These are phyloP conservation scores for Delonix regia DNA, from an alignment of 306 rosid genomes.

Conservation along the genomic window DNA sequence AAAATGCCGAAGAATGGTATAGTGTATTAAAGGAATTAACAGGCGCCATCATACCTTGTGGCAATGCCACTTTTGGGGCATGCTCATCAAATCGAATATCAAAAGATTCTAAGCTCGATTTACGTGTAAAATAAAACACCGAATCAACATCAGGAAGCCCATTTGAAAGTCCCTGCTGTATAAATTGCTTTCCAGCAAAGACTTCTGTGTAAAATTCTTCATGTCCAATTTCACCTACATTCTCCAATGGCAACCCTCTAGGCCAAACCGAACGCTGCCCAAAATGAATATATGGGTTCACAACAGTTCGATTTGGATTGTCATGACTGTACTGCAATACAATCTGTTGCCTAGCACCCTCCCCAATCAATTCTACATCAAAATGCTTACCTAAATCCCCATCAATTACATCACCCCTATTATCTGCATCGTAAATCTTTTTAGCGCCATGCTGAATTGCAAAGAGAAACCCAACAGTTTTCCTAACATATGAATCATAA, in stretches of 20 bases:
- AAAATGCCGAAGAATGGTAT: conserved; percentile 86
- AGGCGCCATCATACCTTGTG: conserved; percentile 92
- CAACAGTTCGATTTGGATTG: conserved; percentile 76
- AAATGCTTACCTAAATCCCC: conserved; percentile 91
- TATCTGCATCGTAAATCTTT: conserved; percentile 92
- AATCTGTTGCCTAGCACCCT: conserved; percentile 80
- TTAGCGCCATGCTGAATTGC: conserved; percentile 96
- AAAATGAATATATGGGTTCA: conserved; percentile 91
- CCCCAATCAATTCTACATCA: conserved; percentile 85
- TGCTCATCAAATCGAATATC: conserved; percentile 83
- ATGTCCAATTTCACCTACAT: conserved; percentile 84
- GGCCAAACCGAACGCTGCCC: conserved; percentile 99
- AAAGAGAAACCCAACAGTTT: conserved; percentile 87
- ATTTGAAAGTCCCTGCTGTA: conserved; percentile 90
- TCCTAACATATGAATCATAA: conserved; percentile 89
- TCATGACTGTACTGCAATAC: conserved; percentile 89
- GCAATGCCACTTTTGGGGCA: conserved; percentile 90
- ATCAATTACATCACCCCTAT: conserved; percentile 88
- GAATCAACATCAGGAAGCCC: conserved; percentile 99
- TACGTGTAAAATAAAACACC: conserved; percentile 88
- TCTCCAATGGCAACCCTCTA: conserved; percentile 92
- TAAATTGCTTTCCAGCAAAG: conserved; percentile 90
- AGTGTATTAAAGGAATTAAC: conserved; percentile 88
- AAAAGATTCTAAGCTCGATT: conserved; percentile 76
- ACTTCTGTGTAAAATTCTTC: conserved; percentile 90